Evolutionary conservation across 176 grass and related monocot genomes (phyloP).

Genomic region (Cymbopogon citratus): DNA sequence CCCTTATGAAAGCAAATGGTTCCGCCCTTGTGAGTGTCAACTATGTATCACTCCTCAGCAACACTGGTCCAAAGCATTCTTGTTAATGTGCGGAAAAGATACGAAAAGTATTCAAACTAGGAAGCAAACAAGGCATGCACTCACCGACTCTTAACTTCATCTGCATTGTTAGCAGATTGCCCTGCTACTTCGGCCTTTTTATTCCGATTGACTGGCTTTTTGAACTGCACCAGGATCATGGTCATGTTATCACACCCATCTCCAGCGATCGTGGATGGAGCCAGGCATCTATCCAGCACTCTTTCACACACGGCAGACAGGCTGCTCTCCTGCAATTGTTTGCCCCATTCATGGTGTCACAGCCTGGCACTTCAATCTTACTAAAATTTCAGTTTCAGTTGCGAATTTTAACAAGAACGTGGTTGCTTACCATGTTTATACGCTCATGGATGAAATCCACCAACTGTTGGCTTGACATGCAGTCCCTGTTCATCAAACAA

Average conservation of each 20-base stretch:
- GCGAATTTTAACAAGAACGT: not conserved
- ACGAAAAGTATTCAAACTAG: not conserved
- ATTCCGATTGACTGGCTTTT: conserved; percentile 35
- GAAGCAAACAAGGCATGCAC: not conserved
- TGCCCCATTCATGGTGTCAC: not conserved
- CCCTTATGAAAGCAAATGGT: not conserved
- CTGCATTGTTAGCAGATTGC: conserved; percentile 14
- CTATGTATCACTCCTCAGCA: conserved; percentile 4
- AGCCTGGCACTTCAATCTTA: not conserved
- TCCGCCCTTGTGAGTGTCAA: not conserved
- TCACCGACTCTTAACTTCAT: conserved; percentile 26
- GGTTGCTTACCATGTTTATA: conserved; percentile 54
- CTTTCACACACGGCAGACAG: conserved; percentile 78
- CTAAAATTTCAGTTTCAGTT: not conserved
- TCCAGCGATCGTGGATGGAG: conserved; percentile 59
- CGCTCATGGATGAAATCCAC: conserved; percentile 91
- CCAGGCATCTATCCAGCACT: conserved; percentile 84
- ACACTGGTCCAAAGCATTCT: not conserved
- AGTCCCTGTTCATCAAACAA: conserved; percentile 64
- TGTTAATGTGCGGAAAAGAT: not conserved
- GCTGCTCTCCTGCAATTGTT: conserved; percentile 57
- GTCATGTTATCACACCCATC: conserved; percentile 97
- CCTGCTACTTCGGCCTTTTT: conserved; percentile 9
- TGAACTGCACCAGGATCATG: conserved; percentile 96
- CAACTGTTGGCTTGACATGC: conserved; percentile 91